Percentiles rank a stretch among this genome's conserved stretches.
These are phyloP conservation scores for Epipyxis sp. DNA, from an alignment of 108 stramenopile genomes.

Conservation along the genomic window DNA sequence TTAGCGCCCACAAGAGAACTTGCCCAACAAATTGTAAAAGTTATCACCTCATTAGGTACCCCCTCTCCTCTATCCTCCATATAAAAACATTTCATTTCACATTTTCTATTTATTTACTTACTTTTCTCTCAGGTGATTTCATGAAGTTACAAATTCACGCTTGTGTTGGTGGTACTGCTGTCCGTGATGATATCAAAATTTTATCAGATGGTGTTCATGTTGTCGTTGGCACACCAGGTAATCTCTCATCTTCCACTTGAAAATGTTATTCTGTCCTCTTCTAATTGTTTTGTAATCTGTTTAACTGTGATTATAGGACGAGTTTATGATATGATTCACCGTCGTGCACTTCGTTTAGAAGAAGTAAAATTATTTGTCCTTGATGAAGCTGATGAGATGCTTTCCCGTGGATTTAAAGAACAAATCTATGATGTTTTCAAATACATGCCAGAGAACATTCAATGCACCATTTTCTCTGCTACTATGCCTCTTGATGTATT, in stretches of 20 bases:
- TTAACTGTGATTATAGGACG: too few relatives aligned
- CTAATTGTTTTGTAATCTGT: too few relatives aligned
- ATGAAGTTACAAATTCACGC: slow-evolving; percentile 95
- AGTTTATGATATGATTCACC: slow-evolving; percentile 99
- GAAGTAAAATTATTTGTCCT: slow-evolving; percentile 90
- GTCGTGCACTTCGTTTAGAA: slow-evolving; percentile 87
- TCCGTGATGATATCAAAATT: slow-evolving; percentile 98
- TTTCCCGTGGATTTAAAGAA: slow-evolving; percentile 98
- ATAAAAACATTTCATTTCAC: too few relatives aligned
- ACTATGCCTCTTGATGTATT: slow-evolving; percentile 99
- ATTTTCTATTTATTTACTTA: slow-evolving; percentile 91
- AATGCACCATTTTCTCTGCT: slow-evolving; percentile 97
- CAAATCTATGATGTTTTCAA: slow-evolving; percentile 99
- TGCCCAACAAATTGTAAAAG: slow-evolving; percentile 99
- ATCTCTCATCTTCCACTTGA: too few relatives aligned
- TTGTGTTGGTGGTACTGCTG: slow-evolving; percentile 99
- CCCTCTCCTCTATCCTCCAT: too few relatives aligned
- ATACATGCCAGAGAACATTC: slow-evolving; percentile 96
- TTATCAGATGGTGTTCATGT: slow-evolving; percentile 96
- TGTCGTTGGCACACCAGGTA: slow-evolving; percentile 97
- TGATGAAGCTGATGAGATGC: slow-evolving; percentile 99
- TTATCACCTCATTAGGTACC: slow-evolving; percentile 63
- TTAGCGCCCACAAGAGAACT: slow-evolving; percentile 98
- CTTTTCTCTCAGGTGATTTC: too few relatives aligned
- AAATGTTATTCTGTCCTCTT: too few relatives aligned